Evolutionary conservation across 2,329 filamentous ascomycete species (phyloP), one percentile per base, ranked within the genome.

Genomic region (Hymenotorrendiella dingleyae): DNA sequence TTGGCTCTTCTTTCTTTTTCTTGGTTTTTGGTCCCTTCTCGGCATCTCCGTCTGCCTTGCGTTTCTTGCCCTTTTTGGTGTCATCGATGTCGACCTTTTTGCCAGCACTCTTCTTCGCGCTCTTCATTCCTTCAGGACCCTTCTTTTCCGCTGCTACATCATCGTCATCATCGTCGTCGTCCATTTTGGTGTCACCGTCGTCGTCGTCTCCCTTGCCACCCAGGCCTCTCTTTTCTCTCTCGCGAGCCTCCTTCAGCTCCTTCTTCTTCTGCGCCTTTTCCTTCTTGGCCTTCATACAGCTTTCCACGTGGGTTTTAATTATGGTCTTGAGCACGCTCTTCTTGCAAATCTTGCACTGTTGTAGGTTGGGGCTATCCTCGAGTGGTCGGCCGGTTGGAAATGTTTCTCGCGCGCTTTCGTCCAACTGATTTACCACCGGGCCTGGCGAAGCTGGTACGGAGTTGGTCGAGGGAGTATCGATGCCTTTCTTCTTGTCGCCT

Each of bases 1-100:
- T 94, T 1, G 83, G 82, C 59, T 94, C 88, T 49, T 95, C 88
- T 68, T 94, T 94, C 71, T 94, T 94, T 71, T 94, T 95, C 71
- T 94, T 94, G 52, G 82, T 78, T 65, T 91, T 93, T 0, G 85
- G 84, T 12, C 78, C 84, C 67, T 93, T 93, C 40, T 88, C 84
- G n/a, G 78, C 75, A 54, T 90, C 82, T 6, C 69, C 75, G 42
- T 87, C 83, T 6, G 84, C 82, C 65, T 88, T 89, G 45, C 84
- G 73, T 66, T 89, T 89, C 71, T 89, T 90, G 36, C 82, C 80
- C 56, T 82, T 83, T 46, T 75, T 76, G 8, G 63, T 62, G 10
- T 63, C 66, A 38, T 80, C 79, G 7, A 77, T 73, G 30, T 77
- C 77, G 24, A 70, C 72, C 54, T 77, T 82, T 62, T 82, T 84